Evolutionary conservation across 2,329 filamentous ascomycete genomes (phyloP).

Genomic region (Paramyrothecium roridum): DNA sequence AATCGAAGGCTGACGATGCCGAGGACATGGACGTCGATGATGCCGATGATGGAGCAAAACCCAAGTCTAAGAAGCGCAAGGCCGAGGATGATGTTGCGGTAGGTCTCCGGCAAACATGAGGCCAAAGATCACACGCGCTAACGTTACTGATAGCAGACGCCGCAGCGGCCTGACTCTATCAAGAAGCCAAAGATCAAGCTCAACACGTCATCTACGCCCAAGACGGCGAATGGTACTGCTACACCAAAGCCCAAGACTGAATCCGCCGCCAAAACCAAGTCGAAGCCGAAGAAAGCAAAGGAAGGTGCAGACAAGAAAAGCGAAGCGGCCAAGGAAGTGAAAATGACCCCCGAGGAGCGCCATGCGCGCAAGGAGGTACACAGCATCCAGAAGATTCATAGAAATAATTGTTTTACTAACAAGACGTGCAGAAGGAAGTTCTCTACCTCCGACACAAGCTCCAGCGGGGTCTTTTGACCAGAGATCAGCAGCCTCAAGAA

Average conservation of each 20-base stretch:
- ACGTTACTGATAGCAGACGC: conserved; percentile 38
- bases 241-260: conserved; percentile 56
- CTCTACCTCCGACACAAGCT: conserved; percentile 91
- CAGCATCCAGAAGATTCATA: conserved; percentile 2
- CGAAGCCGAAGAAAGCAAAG: conserved; percentile 53
- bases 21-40: conserved; percentile 63
- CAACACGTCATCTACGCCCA: conserved; percentile 64
- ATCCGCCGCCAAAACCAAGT: conserved; percentile 48
- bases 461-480: conserved; percentile 87
- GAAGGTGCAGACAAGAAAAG: conserved; percentile 55
- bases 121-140: conserved; percentile 3
- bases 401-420: conserved; percentile 26
- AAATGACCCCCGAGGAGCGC: conserved; percentile 56
- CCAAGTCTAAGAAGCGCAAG: conserved; percentile 74
- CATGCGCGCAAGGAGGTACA: conserved; percentile 57
- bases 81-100: conserved; percentile 70
- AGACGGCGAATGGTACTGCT: conserved; percentile 61
- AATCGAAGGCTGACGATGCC: conserved; percentile 51
- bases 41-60: conserved; percentile 62
- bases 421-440: conserved; percentile 62
- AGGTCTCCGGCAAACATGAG: conserved; percentile 10
- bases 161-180: conserved; percentile 57
- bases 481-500: conserved; percentile 81
- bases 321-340: conserved; percentile 51
- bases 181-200: conserved; percentile 69